Evolutionary conservation across 352 stramenopile genomes (phyloP).

Genomic region (Pelagophyceae sp.): DNA sequence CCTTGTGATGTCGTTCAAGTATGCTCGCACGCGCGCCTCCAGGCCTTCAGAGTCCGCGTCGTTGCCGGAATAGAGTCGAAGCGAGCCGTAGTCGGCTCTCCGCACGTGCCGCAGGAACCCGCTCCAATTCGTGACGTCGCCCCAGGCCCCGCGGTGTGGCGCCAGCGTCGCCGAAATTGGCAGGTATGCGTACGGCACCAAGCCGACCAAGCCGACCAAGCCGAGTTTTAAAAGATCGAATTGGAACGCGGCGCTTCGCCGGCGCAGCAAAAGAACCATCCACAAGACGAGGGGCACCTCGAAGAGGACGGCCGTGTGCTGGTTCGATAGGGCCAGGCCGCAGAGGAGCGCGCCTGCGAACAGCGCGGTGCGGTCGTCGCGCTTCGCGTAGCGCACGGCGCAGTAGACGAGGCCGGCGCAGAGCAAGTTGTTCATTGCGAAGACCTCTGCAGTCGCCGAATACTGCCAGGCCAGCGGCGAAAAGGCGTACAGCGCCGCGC

Average conservation of each 20-base stretch:
- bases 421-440: conserved; percentile 90
- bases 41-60: conserved; percentile 53
- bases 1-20: conserved; percentile 54
- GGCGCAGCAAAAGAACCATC: conserved; percentile 46
- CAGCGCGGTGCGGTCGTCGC: conserved; percentile 42
- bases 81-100: conserved; percentile 82
- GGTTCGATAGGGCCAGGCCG: conserved; percentile 84
- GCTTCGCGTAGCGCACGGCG: conserved; percentile 44
- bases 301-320: conserved; percentile 88
- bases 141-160: conserved; percentile 78
- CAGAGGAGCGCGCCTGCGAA: conserved; percentile 66
- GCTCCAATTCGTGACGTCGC: conserved; percentile 63
- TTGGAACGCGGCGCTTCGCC: not conserved
- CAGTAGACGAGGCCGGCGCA: conserved; percentile 51
- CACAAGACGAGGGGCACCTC: conserved; percentile 69
- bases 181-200: conserved; percentile 74
- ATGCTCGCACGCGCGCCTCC: conserved; percentile 55
- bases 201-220: conserved; percentile 57
- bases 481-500: conserved; percentile 65
- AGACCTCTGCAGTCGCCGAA: conserved; percentile 82
- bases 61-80: conserved; percentile 72
- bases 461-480: conserved; percentile 88
- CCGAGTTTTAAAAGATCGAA: conserved; percentile 39
- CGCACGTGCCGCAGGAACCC: conserved; percentile 81
- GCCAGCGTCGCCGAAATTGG: conserved; percentile 54